Evolutionary conservation across 805 yeast genomes (phyloP), one percentile per base, ranked within the genome.

Genomic region (Lipomyces spencermartinsiae): DNA sequence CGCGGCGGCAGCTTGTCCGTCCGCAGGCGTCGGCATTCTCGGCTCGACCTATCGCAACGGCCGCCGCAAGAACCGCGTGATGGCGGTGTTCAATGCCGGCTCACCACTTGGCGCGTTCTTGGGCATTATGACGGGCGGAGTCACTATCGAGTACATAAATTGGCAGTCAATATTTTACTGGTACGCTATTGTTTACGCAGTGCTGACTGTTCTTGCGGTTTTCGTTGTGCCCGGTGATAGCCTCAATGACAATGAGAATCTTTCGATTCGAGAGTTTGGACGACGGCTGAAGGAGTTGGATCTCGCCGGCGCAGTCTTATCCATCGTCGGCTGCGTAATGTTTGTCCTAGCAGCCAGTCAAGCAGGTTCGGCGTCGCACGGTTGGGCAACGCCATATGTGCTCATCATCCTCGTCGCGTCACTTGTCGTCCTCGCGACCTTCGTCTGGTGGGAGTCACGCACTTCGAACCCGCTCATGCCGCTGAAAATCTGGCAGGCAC

Each of bases 391-490:
- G 10, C 81, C 83, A 0, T 83, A 84, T 70, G 83, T 84, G 67
- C 76, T 83, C 65, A 75, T 80, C 3, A 62, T 84, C n/a, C 74
- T 83, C 22, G 76, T 83, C 7, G 84, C 85, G 0, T 71, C 79
- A 6, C 63, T 73, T 0, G 63, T 82, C n/a, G 69, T 84, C 22
- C 73, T 74, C 0, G 73, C 64, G 0, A 79, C 82, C 58, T 78
- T 77, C 2, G 12, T 80, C 8, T 83, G 80, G 70, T 86, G 84
- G 73, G 57, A 71, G 2, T 79, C 79, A 56, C 65, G 82, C 0
- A 82, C 85, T 1, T 57, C 67, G 55, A 72, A 75, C n/a, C 86
- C 87, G n/a, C 73, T 84, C 22, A 81, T 84, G 83, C 86, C 86
- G 10, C 79, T 83, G 80, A 63, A 67, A 49, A 74, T 84, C 65